Evolutionary conservation across 805 yeast species (phyloP), one percentile per base, ranked within the genome.

Genomic region (Barnettozyma siamensis): DNA sequence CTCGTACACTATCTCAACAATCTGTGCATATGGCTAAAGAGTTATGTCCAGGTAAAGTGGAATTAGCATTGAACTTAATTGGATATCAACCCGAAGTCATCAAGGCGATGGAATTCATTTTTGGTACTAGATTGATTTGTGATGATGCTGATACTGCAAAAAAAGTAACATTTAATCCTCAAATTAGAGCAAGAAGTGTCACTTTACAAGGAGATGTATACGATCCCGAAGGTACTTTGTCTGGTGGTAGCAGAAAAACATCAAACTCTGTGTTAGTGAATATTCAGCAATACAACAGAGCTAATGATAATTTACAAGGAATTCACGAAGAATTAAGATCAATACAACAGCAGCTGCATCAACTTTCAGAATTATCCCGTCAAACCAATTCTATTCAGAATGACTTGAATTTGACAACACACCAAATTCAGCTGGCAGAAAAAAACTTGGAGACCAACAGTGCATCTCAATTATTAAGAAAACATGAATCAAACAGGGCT

Each of bases 161-260:
- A 51, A 69, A 72, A 36, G 83, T 93, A n/a, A 87, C 97, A 0
- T 88, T 88, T 59, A 80, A 89, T 58, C 93, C 91, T 1, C 73
- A 77, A 41, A 79, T 91, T 13, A 72, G 87, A 47, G 72, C 89
- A 1, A 79, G 88, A 53, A 81, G 94, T 24, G 88, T 94, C 13
- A 93, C 99, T 0, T 60, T 85, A 27, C 89, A 88, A 40, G 99
- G 99, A 38, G 99, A 93, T 60, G 75, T 83, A 10, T 93, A 89
- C 63, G 99, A 93, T 58, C 99, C 99, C 0, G 88, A 83, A 50
- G 99, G 99, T 13, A 86, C 95, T 7, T 67, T 93, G 21, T 85
- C 96, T 1, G 99, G 99, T 36, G 98, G 98, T n/a, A 80, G 94
- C 17, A 72, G 91, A 50, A 78, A 71, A 47, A 67, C 69, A 37